Evolutionary conservation across 1,284 basidiomycete genomes (phyloP), one percentile per base, ranked within the genome.

Genomic region (Ganoderma boninense): DNA sequence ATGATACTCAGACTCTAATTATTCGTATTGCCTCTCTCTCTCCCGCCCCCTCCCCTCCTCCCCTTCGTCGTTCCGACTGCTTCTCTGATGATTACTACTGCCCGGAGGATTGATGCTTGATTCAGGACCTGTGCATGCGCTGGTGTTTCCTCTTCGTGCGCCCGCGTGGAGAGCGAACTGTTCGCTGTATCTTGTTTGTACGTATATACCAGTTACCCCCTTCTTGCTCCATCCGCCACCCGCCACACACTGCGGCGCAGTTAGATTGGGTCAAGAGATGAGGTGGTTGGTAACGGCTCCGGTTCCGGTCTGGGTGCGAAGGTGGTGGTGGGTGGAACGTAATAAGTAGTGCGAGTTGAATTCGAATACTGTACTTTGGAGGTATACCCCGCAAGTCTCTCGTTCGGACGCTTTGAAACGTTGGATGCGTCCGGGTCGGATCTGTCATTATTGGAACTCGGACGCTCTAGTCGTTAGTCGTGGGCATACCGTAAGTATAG

Each of bases 151-250:
- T 13, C 40, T 62, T 18, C 60, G 60, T 62, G 38, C 35, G 40
- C 20, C 8, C 60, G 40, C n/a, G 40, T 65, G 64, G 32, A 35
- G 54, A 68, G 64, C 44, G 44, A 66, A 60, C 67, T 42, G 44
- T 71, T 71, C 70, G 67, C 65, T 74, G 70, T 74, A 70, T 66
- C 64, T 69, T 66, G 62, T 65, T 59, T 71, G 73, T 74, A 73
- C 72, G 72, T 73, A 73, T 57, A 62, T 70, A 70, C 61, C 43
- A 57, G 49, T 69, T 66, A 46, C 49, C 46, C 46, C 40, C 35
- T 38, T 49, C 57, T 14, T 62, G 44, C 32, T 38, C 20, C n/a
- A 32, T 35, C 57, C 32, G 29, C 14, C 26, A 4, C 13, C 23
- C 35, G 52, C 32, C 52, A 49, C 42, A 43, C 23, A 2, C 11